These are phyloP conservation scores for Hymenotorrendiella dingleyae DNA, from an alignment of 2,329 filamentous ascomycete genomes.

Conservation along the genomic window DNA sequence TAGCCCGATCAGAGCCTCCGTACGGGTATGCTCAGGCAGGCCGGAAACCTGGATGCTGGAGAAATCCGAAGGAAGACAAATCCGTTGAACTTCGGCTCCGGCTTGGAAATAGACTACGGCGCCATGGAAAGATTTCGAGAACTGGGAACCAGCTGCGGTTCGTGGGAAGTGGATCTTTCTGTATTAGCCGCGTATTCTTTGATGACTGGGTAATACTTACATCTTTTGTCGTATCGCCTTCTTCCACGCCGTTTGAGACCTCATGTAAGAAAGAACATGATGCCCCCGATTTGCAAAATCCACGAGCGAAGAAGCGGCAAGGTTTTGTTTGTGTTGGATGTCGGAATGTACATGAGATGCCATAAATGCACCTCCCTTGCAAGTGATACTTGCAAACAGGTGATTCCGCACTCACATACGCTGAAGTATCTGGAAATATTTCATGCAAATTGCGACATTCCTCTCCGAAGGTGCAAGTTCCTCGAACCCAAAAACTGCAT, in stretches of 20 bases:
- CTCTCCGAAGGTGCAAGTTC: too few species aligned
- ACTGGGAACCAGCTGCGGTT: neutral
- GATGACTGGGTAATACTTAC: neutral
- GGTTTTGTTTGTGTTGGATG: neutral
- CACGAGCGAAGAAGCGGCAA: neutral
- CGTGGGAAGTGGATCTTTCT: neutral
- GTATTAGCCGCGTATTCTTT: neutral
- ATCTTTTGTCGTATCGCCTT: neutral
- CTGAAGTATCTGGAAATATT: too few species aligned
- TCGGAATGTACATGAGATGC: neutral
- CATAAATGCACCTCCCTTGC: slow-evolving; percentile 2
- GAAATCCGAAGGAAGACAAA: slow-evolving; percentile 10
- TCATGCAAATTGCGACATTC: too few species aligned
- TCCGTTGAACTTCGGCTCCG: slow-evolving; percentile 3
- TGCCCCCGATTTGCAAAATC: slow-evolving; percentile 1
- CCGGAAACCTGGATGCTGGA: slow-evolving; percentile 10
- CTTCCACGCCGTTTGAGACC: neutral
- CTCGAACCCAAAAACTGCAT: too few species aligned
- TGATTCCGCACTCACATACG: neutral
- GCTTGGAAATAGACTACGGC: slow-evolving; percentile 6
- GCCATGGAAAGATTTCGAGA: neutral
- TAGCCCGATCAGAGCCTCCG: neutral
- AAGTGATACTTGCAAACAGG: neutral
- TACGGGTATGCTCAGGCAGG: neutral
- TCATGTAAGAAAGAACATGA: neutral